A percentile compares a stretch with the other conserved stretches of the same genome.
phyloP scores from a whole-genome alignment of 148 eudicot genomes.

The Chenopodium suecicum region DNA sequence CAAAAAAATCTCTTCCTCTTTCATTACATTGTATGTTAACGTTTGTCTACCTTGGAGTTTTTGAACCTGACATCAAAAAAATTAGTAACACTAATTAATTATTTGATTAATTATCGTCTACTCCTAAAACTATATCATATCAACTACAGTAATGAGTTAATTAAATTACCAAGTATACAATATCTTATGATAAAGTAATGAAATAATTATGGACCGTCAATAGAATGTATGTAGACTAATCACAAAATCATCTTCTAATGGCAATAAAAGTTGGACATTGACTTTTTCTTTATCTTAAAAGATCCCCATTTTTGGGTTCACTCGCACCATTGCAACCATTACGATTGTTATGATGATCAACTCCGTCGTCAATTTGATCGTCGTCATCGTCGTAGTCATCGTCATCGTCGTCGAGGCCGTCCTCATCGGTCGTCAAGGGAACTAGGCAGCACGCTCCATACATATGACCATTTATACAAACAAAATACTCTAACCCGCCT shows the following conservation, averaged over 20 bases:
- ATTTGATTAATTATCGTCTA: too few species aligned
- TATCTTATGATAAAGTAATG: too few species aligned
- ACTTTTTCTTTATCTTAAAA: neutral
- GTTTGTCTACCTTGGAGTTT: too few species aligned
- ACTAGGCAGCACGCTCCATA: slow-evolving; percentile 74
- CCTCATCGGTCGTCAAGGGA: slow-evolving; percentile 61
- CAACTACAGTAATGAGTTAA: too few species aligned
- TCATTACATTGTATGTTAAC: too few species aligned
- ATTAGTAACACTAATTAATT: too few species aligned
- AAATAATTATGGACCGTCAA: too few species aligned
- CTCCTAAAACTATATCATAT: too few species aligned
- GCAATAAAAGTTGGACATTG: neutral
- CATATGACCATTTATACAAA: slow-evolving; percentile 81
- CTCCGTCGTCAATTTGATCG: neutral
- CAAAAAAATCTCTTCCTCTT: too few species aligned
- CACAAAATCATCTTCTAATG: neutral
- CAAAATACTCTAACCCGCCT: slow-evolving; percentile 64
- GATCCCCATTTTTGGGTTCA: neutral
- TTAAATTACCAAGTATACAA: too few species aligned
- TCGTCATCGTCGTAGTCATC: slow-evolving; percentile 14
- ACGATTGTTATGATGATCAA: neutral
- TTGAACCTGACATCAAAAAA: too few species aligned
- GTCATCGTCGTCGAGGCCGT: slow-evolving; percentile 2
- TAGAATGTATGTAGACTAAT: too few species aligned
- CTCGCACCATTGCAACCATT: neutral